Percentiles rank a stretch among this genome's conserved stretches.
Conservation (phyloP, 1,284 basidiomycete species). For the Tilletia setariae region DNA sequence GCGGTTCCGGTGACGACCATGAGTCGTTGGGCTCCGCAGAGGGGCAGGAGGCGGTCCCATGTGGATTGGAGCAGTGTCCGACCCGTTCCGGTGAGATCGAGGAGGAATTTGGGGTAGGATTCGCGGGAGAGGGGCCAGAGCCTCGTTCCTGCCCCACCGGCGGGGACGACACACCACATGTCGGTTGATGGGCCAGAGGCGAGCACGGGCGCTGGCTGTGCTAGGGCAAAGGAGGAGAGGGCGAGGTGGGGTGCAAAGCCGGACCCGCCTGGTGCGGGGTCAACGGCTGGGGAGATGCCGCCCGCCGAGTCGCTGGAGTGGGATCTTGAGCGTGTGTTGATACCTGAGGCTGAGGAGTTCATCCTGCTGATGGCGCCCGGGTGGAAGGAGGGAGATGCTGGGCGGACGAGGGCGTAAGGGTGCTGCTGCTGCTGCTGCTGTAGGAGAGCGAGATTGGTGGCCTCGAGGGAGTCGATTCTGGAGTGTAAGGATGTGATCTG, state of each 20-base stretch:
- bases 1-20: slow-evolving; percentile 50
- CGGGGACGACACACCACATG: slow-evolving; percentile 41
- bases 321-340: slow-evolving; percentile 13
- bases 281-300: slow-evolving; percentile 10
- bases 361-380: slow-evolving; percentile 4
- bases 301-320: too few species aligned
- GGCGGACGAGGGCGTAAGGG: slow-evolving; percentile 20
- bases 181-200: slow-evolving; percentile 46
- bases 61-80: slow-evolving; percentile 48
- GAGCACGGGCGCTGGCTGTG: slow-evolving; percentile 38
- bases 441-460: slow-evolving; percentile 26
- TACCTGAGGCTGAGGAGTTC: not conserved
- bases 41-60: slow-evolving; percentile 47
- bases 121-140: slow-evolving; percentile 52
- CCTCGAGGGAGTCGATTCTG: slow-evolving; percentile 21
- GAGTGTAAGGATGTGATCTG: slow-evolving; percentile 11
- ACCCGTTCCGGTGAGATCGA: slow-evolving; percentile 48
- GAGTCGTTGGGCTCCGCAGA: slow-evolving; percentile 38
- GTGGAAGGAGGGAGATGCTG: slow-evolving; percentile 30
- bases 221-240: slow-evolving; percentile 22
- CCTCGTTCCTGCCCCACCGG: slow-evolving; percentile 47
- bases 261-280: not conserved
- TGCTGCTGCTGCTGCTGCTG: slow-evolving; percentile 30
- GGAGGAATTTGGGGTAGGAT: slow-evolving; percentile 49
- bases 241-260: slow-evolving; percentile 19